Base-by-base conservation (phyloP, 2,329 filamentous ascomycete genomes). In the Talaromyces sp. region DNA sequence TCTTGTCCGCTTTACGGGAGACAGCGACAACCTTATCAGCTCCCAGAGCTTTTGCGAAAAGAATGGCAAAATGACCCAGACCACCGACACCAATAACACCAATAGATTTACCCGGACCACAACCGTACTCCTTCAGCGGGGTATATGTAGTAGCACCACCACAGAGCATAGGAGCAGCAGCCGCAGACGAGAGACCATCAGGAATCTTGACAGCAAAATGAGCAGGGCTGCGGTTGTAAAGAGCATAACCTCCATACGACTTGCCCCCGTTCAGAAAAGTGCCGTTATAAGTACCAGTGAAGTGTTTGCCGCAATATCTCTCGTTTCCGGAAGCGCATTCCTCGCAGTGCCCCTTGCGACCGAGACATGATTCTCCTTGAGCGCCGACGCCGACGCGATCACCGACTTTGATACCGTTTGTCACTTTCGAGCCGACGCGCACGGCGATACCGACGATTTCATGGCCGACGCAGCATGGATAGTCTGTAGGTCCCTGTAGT, bases 81-180 rank as follows among this genome's bases (percentile, higher is more conserved):
- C 90, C 90, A 22, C 91, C 90, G 14, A 93, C 80, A 22, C 90
- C 90, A 27, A 92, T 83, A 60, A 94, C 86, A 0, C 87, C 91
- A 1, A 94, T 89, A 5, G 79, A 82, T 77, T 90, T 91, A 3
- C 90, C 90, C 0, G 90, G 89, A 0, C 91, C 90, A 52, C 87
- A 84, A 8, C 85, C 85, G 45, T 90, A 88, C 31, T 88, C 83
- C 66, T 85, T 86, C 3, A 95, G 79, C 0, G 91, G 91, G 2
- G 84, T 85, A 74, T 86, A 95, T 0, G 89, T 84, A 0, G 92
- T 95, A 60, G 93, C 84, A 16, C 92, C 91, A 11, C 88, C 91
- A 71, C 91, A 95, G 57, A 95, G 82, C 83, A 95, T 90, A 0
- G 91, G 90, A 0, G 90, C 86, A 0, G 85, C 86, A 35, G 82